Percentiles rank a stretch among this genome's conserved stretches.
phyloP scores from a whole-genome alignment of 1,139 yeast species.

The Geotrichum cucujoidarum region DNA sequence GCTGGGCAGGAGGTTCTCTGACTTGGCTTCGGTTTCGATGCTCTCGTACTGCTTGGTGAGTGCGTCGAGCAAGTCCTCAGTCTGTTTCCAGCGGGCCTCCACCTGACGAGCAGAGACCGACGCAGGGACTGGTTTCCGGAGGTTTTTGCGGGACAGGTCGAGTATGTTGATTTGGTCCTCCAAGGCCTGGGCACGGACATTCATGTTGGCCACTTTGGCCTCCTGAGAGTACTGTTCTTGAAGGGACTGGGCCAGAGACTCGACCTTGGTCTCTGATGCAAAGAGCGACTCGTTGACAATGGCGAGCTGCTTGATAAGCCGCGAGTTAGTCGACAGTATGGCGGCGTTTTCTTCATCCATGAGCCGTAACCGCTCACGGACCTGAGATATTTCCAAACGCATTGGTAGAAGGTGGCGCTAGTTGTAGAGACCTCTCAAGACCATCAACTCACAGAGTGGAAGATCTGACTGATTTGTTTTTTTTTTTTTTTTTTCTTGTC shows the following conservation, averaged over 20 bases:
- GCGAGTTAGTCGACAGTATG: slow-evolving; percentile 24
- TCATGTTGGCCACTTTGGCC: slow-evolving; percentile 21
- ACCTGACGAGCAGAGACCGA: slow-evolving; percentile 21
- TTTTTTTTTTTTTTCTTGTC: no score
- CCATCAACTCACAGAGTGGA: no score
- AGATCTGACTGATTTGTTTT: no score
- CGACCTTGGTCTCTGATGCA: slow-evolving; percentile 8
- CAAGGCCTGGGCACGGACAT: slow-evolving; percentile 22
- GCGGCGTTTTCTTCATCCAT: slow-evolving; percentile 21
- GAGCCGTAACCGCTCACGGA: not conserved
- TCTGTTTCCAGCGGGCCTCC: slow-evolving; percentile 22
- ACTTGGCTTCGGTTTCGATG: slow-evolving; percentile 20
- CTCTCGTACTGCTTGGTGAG: slow-evolving; percentile 25
- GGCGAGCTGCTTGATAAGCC: slow-evolving; percentile 24
- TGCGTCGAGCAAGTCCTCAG: slow-evolving; percentile 25
- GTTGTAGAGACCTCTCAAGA: not conserved
- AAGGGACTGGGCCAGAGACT: slow-evolving; percentile 1
- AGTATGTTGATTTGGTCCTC: slow-evolving; percentile 24
- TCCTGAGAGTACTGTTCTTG: slow-evolving; percentile 15
- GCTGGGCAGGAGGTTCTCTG: not conserved
- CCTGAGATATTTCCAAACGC: slow-evolving; percentile 5
- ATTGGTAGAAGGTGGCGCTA: not conserved
- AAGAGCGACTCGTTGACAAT: slow-evolving; percentile 20
- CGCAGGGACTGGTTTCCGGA: slow-evolving; percentile 21
- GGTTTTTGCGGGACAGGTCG: slow-evolving; percentile 23